These are phyloP conservation scores for Auriscalpium orientale DNA, from an alignment of 768 basidiomycete genomes.

Conservation along the genomic window DNA sequence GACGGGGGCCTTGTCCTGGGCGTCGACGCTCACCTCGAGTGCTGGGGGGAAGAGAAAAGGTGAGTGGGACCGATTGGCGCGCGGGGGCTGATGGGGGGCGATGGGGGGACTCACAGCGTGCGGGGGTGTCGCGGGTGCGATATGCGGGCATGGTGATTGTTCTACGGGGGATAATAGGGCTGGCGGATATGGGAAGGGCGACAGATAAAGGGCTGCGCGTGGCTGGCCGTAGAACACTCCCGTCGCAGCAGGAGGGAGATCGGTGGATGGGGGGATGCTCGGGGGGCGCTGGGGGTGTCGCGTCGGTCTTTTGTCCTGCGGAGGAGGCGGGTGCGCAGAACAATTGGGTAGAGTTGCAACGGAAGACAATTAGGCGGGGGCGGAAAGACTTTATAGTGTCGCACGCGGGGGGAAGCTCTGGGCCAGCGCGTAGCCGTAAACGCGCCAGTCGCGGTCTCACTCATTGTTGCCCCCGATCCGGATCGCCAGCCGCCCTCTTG, in stretches of 20 bases:
- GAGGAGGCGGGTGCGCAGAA: slow-evolving; percentile 10
- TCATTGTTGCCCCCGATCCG: slow-evolving; percentile 11
- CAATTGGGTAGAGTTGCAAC: slow-evolving; percentile 15
- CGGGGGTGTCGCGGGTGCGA: slow-evolving; percentile 70
- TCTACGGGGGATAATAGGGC: slow-evolving; percentile 9
- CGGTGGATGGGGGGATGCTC: slow-evolving; percentile 7
- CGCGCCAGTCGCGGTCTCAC: background rate
- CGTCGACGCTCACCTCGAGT: slow-evolving; percentile 72
- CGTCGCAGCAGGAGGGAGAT: slow-evolving; percentile 15
- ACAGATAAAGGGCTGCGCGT: slow-evolving; percentile 8
- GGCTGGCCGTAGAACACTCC: slow-evolving; percentile 9
- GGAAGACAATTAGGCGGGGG: slow-evolving; percentile 14
- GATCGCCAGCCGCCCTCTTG: slow-evolving; percentile 9
- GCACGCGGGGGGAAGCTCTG: background rate
- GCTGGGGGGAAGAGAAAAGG: slow-evolving; percentile 33
- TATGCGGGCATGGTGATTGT: slow-evolving; percentile 64
- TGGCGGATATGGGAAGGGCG: slow-evolving; percentile 8
- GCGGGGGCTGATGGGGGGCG: background rate
- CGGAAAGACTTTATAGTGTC: slow-evolving; percentile 11
- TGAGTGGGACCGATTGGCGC: slow-evolving; percentile 11
- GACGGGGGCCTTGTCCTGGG: slow-evolving; percentile 45
- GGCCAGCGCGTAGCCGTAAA: slow-evolving; percentile 13
- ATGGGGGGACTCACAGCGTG: slow-evolving; percentile 32
- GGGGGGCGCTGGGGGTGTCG: background rate
- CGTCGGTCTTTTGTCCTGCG: slow-evolving; percentile 13